These are phyloP conservation scores for Rhododendron williamsianum DNA, from an alignment of 148 eudicot genomes.

Conservation along the genomic window DNA sequence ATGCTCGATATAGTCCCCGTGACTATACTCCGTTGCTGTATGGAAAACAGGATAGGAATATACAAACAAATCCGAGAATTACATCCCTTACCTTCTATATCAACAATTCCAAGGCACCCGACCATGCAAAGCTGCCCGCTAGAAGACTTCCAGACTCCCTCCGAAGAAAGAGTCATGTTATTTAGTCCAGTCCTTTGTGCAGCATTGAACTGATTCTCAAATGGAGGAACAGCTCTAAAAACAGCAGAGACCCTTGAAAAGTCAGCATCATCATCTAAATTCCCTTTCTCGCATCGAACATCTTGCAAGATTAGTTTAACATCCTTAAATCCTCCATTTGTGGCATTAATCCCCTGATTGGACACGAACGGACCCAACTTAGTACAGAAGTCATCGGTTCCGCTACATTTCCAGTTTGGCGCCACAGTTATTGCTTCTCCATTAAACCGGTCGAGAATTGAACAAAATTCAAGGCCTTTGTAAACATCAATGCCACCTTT, in stretches of 20 bases:
- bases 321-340: slow-evolving; percentile 68
- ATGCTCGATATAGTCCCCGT: slow-evolving; percentile 69
- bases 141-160: slow-evolving; percentile 84
- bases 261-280: slow-evolving; percentile 15
- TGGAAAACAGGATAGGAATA: slow-evolving; percentile 66
- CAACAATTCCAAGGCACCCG: slow-evolving; percentile 55
- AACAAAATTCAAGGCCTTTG: slow-evolving; percentile 67
- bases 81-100: slow-evolving; percentile 37
- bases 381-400: slow-evolving; percentile 65
- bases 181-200: slow-evolving; percentile 63
- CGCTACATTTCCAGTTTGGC: slow-evolving; percentile 85
- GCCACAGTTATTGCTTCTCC: slow-evolving; percentile 46
- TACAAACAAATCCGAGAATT: slow-evolving; percentile 66
- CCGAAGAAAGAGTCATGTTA: slow-evolving; percentile 76
- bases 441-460: slow-evolving; percentile 31
- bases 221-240: slow-evolving; percentile 58
- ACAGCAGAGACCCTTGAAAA: slow-evolving; percentile 53
- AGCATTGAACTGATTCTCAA: slow-evolving; percentile 40
- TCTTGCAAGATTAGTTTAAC: slow-evolving; percentile 56
- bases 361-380: slow-evolving; percentile 75
- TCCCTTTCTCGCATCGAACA: slow-evolving; percentile 41
- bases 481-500: slow-evolving; percentile 39
- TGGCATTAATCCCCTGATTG: slow-evolving; percentile 49
- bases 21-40: slow-evolving; percentile 62
- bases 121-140: slow-evolving; percentile 93